Evolutionary conservation across 176 grass and related monocot species (phyloP), one percentile per base, ranked within the genome.

Genomic region (Zea mays): DNA sequence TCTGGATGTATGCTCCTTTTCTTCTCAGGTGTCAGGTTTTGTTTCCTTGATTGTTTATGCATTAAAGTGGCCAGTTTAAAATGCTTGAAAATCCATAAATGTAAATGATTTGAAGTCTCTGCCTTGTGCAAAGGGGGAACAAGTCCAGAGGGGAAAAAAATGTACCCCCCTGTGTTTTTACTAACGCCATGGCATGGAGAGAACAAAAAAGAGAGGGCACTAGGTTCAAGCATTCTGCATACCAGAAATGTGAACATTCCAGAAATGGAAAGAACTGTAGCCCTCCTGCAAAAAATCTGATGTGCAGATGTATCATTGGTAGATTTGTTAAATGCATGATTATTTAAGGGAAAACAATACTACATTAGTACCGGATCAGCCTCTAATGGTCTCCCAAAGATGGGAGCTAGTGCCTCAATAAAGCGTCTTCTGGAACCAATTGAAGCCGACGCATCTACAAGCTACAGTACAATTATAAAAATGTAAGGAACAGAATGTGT

Each of bases 201-300:
- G 85, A 62, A 40, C 60, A 0, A 2, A 58, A 62, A 12, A 89
- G 7, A 77, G 35, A 81, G 76, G 48, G 65, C 3, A n/a, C 6
- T 66, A 81, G 15, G 21, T 51, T 69, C 62, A 48, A 12, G 11
- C 20, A 85, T 77, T 85, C 41, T 67, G 9, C 85, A 84, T 98
- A 98, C 95, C 91, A 98, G 81, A 98, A 94, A 94, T 79, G 87
- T 90, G 73, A 98, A 98, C 82, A 86, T 73, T n/a, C 91, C 89
- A 63, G 91, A 86, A 62, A 89, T 82, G 72, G 76, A 73, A 71
- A 98, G 87, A 66, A 98, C 34, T 14, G 95, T 90, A 50, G 89
- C 89, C 81, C 75, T 94, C 87, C 89, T 90, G 67, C 91, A 98
- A 82, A 98, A 90, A 19, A 94, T 93, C 95, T 98, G 85, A 74